phyloP scores from a whole-genome alignment of 345 rosid species.

The Acer campestre region DNA sequence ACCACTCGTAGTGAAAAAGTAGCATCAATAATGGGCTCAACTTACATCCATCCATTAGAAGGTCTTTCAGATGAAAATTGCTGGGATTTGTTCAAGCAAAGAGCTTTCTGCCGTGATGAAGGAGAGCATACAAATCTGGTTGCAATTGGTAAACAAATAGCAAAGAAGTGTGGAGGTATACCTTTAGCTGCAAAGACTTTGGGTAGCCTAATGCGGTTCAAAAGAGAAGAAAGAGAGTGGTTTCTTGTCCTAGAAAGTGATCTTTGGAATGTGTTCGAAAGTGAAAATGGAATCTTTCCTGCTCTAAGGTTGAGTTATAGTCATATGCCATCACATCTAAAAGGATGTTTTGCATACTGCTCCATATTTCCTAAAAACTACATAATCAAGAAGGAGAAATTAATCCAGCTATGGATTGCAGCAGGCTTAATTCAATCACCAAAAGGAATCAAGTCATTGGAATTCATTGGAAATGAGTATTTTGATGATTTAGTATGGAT shows the following conservation, averaged over 20 bases:
- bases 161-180: constrained; percentile 28
- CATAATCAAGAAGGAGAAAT: constrained; percentile 15
- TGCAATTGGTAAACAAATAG: constrained; percentile 21
- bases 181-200: constrained; percentile 31
- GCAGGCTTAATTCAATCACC: constrained; percentile 27
- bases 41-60: neutral
- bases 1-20: constrained; percentile 25
- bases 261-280: constrained; percentile 20
- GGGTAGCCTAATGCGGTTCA: constrained; percentile 31
- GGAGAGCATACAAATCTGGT: constrained; percentile 4
- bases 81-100: constrained; percentile 27
- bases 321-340: constrained; percentile 31
- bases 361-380: constrained; percentile 28
- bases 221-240: constrained; percentile 26
- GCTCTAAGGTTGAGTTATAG: constrained; percentile 29
- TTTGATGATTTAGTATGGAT: constrained; percentile 25
- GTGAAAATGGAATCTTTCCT: constrained; percentile 24
- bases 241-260: constrained; percentile 17
- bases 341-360: constrained; percentile 31
- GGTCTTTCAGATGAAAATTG: constrained; percentile 23
- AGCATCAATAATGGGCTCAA: constrained; percentile 12
- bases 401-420: constrained; percentile 34
- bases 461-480: constrained; percentile 25
- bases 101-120: constrained; percentile 10
- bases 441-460: neutral